Evolutionary conservation across 2,329 filamentous ascomycete species (phyloP).

Genomic region (Pestalotiopsis sp.): DNA sequence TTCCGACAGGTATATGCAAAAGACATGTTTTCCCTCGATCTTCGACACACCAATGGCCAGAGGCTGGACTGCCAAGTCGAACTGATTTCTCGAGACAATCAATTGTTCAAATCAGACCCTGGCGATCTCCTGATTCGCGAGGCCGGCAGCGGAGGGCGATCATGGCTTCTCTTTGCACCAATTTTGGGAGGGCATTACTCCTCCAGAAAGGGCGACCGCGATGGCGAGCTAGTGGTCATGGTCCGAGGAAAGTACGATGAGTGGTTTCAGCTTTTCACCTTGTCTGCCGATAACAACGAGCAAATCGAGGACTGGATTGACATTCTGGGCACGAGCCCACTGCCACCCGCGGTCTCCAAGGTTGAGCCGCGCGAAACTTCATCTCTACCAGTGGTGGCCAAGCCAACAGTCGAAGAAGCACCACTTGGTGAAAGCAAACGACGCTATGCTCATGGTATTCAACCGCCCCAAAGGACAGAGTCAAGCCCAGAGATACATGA

Average conservation of each 20-base stretch:
- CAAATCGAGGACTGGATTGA: constrained; percentile 85
- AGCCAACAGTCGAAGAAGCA: constrained; percentile 33
- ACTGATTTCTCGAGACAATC: constrained; percentile 81
- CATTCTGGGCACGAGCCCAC: constrained; percentile 64
- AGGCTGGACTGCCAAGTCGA: constrained; percentile 88
- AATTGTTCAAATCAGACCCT: constrained; percentile 63
- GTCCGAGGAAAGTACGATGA: constrained; percentile 73
- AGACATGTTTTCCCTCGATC: constrained; percentile 84
- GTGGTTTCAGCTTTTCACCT: constrained; percentile 85
- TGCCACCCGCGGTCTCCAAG: constrained; percentile 47
- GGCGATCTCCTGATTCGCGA: constrained; percentile 94
- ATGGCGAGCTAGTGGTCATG: constrained; percentile 82
- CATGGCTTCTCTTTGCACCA: constrained; percentile 90
- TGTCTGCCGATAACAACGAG: constrained; percentile 76
- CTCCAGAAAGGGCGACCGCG: constrained; percentile 72
- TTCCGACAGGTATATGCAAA: constrained; percentile 83
- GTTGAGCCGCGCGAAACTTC: constrained; percentile 30
- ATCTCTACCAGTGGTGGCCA: constrained; percentile 24
- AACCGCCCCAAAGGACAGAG: constrained; percentile 22
- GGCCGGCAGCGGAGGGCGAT: constrained; percentile 71
- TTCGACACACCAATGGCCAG: constrained; percentile 88
- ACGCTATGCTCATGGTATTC: constrained; percentile 22
- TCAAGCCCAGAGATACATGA: constrained; percentile 28
- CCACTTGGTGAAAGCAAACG: constrained; percentile 42
- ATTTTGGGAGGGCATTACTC: constrained; percentile 75